Percentiles rank a stretch among this genome's conserved stretches.
phyloP scores from a whole-genome alignment of 2,329 filamentous ascomycete species.

The Neospermospora avenae region DNA sequence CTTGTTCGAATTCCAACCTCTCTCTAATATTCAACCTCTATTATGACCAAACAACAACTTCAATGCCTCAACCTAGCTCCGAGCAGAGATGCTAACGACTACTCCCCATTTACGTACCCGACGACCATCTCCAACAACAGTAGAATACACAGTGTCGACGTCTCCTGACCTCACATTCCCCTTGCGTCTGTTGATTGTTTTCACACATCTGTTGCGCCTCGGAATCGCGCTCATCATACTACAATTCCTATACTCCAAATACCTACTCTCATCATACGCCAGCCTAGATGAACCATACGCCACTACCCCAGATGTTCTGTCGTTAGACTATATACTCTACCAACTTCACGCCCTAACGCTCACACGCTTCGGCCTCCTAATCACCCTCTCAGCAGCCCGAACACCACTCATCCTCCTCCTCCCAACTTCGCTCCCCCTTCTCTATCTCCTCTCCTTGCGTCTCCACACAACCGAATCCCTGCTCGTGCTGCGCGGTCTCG shows the following conservation, averaged over 20 bases:
- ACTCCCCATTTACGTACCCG: conserved; percentile 58
- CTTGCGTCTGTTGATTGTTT: conserved; percentile 44
- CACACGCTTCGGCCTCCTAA: conserved; percentile 35
- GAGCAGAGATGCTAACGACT: conserved; percentile 55
- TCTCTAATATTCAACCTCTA: conserved; percentile 1
- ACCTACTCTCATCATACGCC: conserved; percentile 33
- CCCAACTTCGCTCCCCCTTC: conserved; percentile 36
- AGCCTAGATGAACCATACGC: conserved; percentile 5
- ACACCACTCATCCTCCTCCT: conserved; percentile 42
- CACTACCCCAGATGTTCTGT: conserved; percentile 14
- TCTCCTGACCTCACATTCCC: conserved; percentile 53
- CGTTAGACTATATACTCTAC: conserved; percentile 28
- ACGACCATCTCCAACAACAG: conserved; percentile 81
- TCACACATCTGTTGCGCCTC: conserved; percentile 43
- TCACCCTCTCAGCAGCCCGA: conserved; percentile 34
- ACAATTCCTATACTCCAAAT: conserved; percentile 50
- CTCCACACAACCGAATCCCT: conserved; percentile 72
- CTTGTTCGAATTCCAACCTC: conserved; percentile 7
- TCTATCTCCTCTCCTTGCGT: conserved; percentile 46
- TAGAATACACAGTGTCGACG: conserved; percentile 88
- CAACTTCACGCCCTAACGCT: conserved; percentile 28
- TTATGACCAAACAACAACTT: conserved; percentile 4
- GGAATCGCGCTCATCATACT: conserved; percentile 41
- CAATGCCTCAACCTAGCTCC: conserved; percentile 13
- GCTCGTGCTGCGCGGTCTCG: conserved; percentile 81